A percentile compares a stretch with the other conserved stretches of the same genome.
Conservation (phyloP, 2,329 filamentous ascomycete genomes). For the Diaporthe ampelina region DNA sequence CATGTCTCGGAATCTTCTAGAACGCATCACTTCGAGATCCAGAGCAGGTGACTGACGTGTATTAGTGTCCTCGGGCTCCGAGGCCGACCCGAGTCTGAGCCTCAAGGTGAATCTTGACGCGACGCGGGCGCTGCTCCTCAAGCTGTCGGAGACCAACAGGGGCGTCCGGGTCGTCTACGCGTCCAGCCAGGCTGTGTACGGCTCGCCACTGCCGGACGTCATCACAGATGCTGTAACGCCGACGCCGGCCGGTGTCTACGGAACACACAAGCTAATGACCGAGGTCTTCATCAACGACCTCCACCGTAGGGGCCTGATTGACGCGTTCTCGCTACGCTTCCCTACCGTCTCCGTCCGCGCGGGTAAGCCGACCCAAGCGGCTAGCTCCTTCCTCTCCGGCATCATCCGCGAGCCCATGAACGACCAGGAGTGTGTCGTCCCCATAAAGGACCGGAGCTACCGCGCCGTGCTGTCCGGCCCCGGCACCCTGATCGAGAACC, state of each 20-base stretch:
- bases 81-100: conserved; percentile 66
- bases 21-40: background rate
- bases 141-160: conserved; percentile 37
- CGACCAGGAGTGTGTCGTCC: conserved; percentile 35
- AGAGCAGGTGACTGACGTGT: background rate
- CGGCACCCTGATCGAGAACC: conserved; percentile 59
- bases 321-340: conserved; percentile 57
- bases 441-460: conserved; percentile 53
- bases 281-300: conserved; percentile 69
- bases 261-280: conserved; percentile 73
- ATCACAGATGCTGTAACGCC: conserved; percentile 59
- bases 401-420: conserved; percentile 72
- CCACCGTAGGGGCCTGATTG: conserved; percentile 66
- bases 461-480: conserved; percentile 61
- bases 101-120: conserved; percentile 39
- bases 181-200: conserved; percentile 72
- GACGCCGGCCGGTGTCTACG: conserved; percentile 71
- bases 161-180: conserved; percentile 41
- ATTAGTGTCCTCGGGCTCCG: conserved; percentile 69
- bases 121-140: conserved; percentile 39
- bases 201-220: conserved; percentile 48
- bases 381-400: conserved; percentile 71
- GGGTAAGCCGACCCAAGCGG: conserved; percentile 71
- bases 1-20: background rate
- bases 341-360: conserved; percentile 71